These are phyloP conservation scores for Ogataea angusta DNA, from an alignment of 805 yeast genomes.

Conservation along the genomic window DNA sequence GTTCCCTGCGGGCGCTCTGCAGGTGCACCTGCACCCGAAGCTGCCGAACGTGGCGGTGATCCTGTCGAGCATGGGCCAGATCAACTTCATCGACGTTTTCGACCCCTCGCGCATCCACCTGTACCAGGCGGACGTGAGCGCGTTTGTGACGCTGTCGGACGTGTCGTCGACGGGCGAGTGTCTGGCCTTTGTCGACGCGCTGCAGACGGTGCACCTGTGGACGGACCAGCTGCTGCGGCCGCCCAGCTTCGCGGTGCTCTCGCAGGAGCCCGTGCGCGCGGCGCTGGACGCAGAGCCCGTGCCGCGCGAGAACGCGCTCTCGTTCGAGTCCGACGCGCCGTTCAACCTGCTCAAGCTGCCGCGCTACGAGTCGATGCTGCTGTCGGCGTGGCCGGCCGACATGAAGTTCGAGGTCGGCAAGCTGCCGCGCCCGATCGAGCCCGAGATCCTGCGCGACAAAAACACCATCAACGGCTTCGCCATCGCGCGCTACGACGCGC, in stretches of 20 bases:
- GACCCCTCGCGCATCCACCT: conserved; percentile 68
- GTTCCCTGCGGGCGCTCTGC: conserved; percentile 86
- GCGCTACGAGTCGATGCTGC: conserved; percentile 67
- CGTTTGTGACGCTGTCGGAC: conserved; percentile 48
- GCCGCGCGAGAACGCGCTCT: conserved; percentile 24
- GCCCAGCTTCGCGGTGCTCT: conserved; percentile 33
- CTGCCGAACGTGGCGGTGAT: conserved; percentile 72
- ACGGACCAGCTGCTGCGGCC: conserved; percentile 45
- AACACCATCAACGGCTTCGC: conserved; percentile 34
- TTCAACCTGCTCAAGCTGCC: conserved; percentile 82
- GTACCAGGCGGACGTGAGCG: conserved; percentile 60
- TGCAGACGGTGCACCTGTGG: conserved; percentile 67
- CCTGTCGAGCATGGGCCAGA: conserved; percentile 73
- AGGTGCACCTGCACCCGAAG: conserved; percentile 81
- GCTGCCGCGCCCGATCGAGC: conserved; percentile 52
- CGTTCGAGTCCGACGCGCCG: conserved; percentile 51
- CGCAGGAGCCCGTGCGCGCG: conserved; percentile 56
- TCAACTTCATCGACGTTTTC: conserved; percentile 80
- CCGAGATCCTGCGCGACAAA: conserved; percentile 40
- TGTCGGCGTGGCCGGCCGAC: conserved; percentile 78
- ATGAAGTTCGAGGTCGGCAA: conserved; percentile 58
- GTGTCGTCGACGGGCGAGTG: conserved; percentile 73
- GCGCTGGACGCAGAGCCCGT: conserved; percentile 33
- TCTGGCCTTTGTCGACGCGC: conserved; percentile 64
- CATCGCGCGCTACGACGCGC: conserved; percentile 53